Evolutionary conservation across 495 filamentous ascomycete species (phyloP), one percentile per base, ranked within the genome.

Genomic region (Tuber indicum): DNA sequence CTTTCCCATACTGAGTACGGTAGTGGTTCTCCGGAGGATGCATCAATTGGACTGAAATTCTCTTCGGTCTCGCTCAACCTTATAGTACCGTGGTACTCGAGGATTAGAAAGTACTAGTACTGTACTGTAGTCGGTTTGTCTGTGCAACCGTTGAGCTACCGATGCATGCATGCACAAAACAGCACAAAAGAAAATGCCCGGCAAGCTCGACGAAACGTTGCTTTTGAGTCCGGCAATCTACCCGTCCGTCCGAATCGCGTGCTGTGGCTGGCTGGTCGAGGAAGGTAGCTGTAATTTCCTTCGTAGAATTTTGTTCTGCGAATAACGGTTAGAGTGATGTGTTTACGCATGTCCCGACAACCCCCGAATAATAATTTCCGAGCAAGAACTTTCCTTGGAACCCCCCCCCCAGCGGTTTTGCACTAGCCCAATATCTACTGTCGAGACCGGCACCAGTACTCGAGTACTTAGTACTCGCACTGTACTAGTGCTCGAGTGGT

Each of bases 1-100:
- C 75, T 70, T 70, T 75, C 74, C 74, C 76, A 52, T 74, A 76
- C 76, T 43, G 52, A 74, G 75, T 17, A 77, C 72, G 9, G 8
- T 45, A 47, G 72, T 79, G 42, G 49, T 77, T 76, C 72, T 21
- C 47, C 47, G 47, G n/a, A 52, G 72, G 44, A 42, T 71, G 26
- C 70, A 72, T 42, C 52, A 70, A 74, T 46, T 46, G 49, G 14
- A 78, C 43, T 32, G 72, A 44, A 17, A 9, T 66, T 26, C 44
- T 72, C 72, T 70, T 78, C 75, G 75, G 72, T 69, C 39, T 41
- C 32, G 32, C 1, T 32, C 32, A 32, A 1, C 32, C 32, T 32
- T 32, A 32, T 32, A 32, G 32, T 32, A 32, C 32, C 32, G 32
- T 32, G 32, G 32, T 32, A 32, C 32, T 32, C 32, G 32, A 32